Percentiles rank a stretch among this genome's conserved stretches.
Evolutionary conservation across 2,329 filamentous ascomycete species (phyloP).

Genomic region (Fusarium sp.): DNA sequence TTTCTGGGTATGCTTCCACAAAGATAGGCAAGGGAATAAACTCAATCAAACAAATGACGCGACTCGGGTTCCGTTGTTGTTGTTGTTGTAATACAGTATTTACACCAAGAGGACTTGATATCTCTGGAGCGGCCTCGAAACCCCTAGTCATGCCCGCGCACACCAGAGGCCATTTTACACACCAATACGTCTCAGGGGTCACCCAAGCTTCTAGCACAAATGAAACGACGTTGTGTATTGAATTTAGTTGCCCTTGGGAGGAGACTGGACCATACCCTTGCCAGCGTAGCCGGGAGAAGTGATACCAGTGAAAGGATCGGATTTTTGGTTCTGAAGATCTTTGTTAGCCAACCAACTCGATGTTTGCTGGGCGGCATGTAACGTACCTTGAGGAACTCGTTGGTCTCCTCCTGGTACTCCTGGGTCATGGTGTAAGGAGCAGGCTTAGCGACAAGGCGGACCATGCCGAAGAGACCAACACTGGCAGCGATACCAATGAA

Average conservation of each 20-base stretch:
- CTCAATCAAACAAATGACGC: conserved; percentile 50
- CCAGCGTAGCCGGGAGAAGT: conserved; percentile 82
- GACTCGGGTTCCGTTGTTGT: conserved; percentile 55
- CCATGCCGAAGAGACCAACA: conserved; percentile 76
- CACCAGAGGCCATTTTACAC: conserved; percentile 50
- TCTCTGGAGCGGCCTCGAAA: conserved; percentile 50
- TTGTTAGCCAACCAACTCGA: conserved; percentile 26
- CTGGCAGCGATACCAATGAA: conserved; percentile 74
- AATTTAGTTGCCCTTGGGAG: conserved; percentile 63
- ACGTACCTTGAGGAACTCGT: conserved; percentile 90
- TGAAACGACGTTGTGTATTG: conserved; percentile 47
- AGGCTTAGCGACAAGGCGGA: conserved; percentile 78
- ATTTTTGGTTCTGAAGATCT: conserved; percentile 76
- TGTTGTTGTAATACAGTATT: conserved; percentile 60
- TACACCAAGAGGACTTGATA: conserved; percentile 52
- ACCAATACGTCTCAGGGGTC: conserved; percentile 50
- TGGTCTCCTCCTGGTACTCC: conserved; percentile 95
- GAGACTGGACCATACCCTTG: conserved; percentile 81
- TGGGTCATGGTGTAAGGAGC: conserved; percentile 90
- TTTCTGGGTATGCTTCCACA: conserved; percentile 20
- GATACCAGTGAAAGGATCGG: conserved; percentile 89
- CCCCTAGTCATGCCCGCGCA: conserved; percentile 45
- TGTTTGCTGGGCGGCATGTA: background rate
- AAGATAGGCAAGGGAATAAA: conserved; percentile 38
- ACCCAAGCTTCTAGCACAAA: conserved; percentile 53